Base-by-base conservation (phyloP, 2,329 filamentous ascomycete genomes). In the Aspergillus aculeatus region DNA sequence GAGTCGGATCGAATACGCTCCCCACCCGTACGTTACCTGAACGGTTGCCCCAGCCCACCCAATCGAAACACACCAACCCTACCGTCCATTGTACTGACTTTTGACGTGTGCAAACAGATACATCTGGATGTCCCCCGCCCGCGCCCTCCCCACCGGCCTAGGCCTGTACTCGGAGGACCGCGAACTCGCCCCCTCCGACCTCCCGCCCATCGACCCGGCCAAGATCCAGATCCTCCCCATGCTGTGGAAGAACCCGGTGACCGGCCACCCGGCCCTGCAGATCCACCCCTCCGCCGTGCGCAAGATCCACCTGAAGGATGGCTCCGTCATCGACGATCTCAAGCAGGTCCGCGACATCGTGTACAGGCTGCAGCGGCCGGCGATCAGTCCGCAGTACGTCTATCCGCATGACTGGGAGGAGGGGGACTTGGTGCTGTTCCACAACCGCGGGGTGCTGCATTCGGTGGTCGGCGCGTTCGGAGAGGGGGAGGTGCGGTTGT, bases 401-500 rank as follows among this genome's bases (percentile, higher is more conserved):
- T 92, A 91, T 71, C 79, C 88, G 9, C 87, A 92, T 67, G 88
- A 92, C 66, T 93, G 90, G 90, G 80, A 88, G 66, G 86, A 90
- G 70, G 89, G 89, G 5, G 90, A 92, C 69, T 75, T 91, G 59
- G 90, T 91, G 0, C 78, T 93, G 26, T 93, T 93, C 75, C 88
- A 93, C 73, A 93, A 93, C 70, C 84, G 89, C 10, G 90, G 89
- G 1, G 81, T 91, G 16, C 71, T 92, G 58, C 90, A 94, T 73
- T 88, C 84, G 3, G 90, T 93, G 1, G 89, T 91, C 0, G 90
- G 89, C 1, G 87, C 87, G 1, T 92, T 93, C 74, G 82, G 82
- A 7, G 83, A 87, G 52, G 84, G 89, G n/a, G 89, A 92, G 78
- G 85, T 92, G 32, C 77, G 90, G 49, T 72, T 93, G 61, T 92